Evolutionary conservation across 2,329 filamentous ascomycete species (phyloP).

Genomic region (Hypocrella siamensis): DNA sequence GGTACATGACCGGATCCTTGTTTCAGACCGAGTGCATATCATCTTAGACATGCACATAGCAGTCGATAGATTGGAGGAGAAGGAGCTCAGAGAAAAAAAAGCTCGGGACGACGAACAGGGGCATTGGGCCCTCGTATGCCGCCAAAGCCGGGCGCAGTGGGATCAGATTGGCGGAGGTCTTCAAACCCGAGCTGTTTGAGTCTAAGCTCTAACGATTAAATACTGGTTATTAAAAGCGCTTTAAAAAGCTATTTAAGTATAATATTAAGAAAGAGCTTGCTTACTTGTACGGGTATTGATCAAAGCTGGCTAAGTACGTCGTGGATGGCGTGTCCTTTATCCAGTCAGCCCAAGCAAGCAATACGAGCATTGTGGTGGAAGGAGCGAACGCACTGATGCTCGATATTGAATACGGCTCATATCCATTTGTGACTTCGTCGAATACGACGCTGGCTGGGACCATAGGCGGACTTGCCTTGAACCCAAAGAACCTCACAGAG

Average conservation of each 20-base stretch:
- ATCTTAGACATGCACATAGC: constrained; percentile 49
- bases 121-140: constrained; percentile 7
- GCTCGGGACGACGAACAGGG: neutral
- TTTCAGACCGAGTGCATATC: constrained; percentile 48
- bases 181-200: constrained; percentile 51
- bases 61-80: constrained; percentile 55
- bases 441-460: constrained; percentile 25
- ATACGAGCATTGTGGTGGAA: constrained; percentile 51
- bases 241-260: constrained; percentile 45
- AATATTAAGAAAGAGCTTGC: constrained; percentile 53
- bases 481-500: constrained; percentile 41
- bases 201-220: constrained; percentile 46
- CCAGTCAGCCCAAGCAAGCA: constrained; percentile 39
- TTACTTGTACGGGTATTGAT: constrained; percentile 40
- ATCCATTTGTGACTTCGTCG: constrained; percentile 8
- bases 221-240: constrained; percentile 45
- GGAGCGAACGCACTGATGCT: constrained; percentile 49
- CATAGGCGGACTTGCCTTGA: constrained; percentile 45
- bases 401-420: constrained; percentile 39
- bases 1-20: constrained; percentile 34
- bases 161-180: constrained; percentile 51
- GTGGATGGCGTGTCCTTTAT: constrained; percentile 54
- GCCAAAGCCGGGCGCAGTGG: constrained; percentile 34
- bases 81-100: constrained; percentile 22
- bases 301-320: constrained; percentile 32